Conservation (phyloP, 345 rosid genomes). For the Eutrema japonicum region DNA sequence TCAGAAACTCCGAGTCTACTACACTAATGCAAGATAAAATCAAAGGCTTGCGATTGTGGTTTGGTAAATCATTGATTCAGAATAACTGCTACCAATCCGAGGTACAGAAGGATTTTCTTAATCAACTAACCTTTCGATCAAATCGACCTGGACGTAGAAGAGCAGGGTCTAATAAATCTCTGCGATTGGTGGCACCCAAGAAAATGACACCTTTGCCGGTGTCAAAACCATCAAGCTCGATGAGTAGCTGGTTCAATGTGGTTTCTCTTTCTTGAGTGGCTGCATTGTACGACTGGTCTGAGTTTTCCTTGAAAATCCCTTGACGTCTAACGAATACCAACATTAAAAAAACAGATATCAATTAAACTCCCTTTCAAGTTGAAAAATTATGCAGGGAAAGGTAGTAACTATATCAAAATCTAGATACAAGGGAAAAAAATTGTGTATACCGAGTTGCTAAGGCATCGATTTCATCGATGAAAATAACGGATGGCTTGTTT, state of each 20-base stretch:
- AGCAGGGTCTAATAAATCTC: conserved; percentile 93
- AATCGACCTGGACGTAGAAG: conserved; percentile 97
- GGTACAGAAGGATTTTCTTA: neutral
- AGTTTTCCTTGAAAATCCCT: conserved; percentile 81
- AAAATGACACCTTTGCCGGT: conserved; percentile 98
- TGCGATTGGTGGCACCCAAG: conserved; percentile 91
- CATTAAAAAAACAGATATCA: neutral
- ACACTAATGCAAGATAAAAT: neutral
- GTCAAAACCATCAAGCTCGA: conserved; percentile 98
- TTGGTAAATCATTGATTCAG: neutral
- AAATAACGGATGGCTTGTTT: conserved; percentile 92
- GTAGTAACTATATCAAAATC: conserved; percentile 12
- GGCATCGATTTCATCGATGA: conserved; percentile 96
- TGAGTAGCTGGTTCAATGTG: conserved; percentile 89
- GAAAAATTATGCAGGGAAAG: neutral
- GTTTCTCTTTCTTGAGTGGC: conserved; percentile 98
- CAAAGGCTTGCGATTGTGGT: neutral
- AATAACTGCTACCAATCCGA: neutral
- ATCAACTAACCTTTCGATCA: conserved; percentile 82
- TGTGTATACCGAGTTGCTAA: conserved; percentile 78
- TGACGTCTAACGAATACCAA: conserved; percentile 64
- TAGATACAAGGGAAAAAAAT: neutral
- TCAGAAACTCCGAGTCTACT: neutral
- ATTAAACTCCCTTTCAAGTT: conserved; percentile 5
- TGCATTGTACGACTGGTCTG: conserved; percentile 84